Evolutionary conservation across 2,329 filamentous ascomycete species (phyloP), one percentile per base, ranked within the genome.

Genomic region (Cordyceps fumosorosea): DNA sequence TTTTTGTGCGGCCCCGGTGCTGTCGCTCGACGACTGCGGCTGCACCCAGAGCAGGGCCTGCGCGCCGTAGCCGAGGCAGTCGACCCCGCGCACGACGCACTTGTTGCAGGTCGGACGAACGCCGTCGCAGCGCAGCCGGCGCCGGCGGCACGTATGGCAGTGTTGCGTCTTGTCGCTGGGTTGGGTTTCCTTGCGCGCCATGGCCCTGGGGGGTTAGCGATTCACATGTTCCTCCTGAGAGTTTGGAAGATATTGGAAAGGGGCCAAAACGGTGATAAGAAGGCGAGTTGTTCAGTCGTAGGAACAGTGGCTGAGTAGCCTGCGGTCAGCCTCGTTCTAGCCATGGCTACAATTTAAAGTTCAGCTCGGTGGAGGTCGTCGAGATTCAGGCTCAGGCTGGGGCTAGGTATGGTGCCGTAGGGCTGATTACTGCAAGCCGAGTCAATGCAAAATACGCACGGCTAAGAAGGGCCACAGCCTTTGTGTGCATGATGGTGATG

Each of bases 61-160:
- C 24, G 56, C 29, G 29, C 60, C 65, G 54, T 66, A 65, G 37
- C 64, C 64, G 16, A 66, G 60, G 50, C 65, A 66, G 37, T 66
- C 64, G 32, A 64, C 60, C 42, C 65, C 65, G 14, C 65, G 55
- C 12, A 34, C 47, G 42, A 50, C 56, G 45, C 65, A 66, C 18
- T 66, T 66, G 20, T 53, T 45, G 60, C 65, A 66, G 32, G 44
- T 52, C 18, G 64, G 65, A 29, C 58, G 61, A 32, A 44, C 24
- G 37, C 55, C 65, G 48, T 65, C 65, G 50, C 65, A 66, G 40
- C 63, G 63, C 50, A 64, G 63, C 20, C 65, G 62, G 14, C 59
- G 62, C 8, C 63, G 65, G 3, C 64, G 65, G 47, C 64, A 65
- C 2, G 65, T 64, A 22, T 66, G 65, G 40, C 56, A 63, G 34